These are phyloP conservation scores for Beauveria medogensis DNA, from an alignment of 2,329 filamentous ascomycete species.

Conservation along the genomic window DNA sequence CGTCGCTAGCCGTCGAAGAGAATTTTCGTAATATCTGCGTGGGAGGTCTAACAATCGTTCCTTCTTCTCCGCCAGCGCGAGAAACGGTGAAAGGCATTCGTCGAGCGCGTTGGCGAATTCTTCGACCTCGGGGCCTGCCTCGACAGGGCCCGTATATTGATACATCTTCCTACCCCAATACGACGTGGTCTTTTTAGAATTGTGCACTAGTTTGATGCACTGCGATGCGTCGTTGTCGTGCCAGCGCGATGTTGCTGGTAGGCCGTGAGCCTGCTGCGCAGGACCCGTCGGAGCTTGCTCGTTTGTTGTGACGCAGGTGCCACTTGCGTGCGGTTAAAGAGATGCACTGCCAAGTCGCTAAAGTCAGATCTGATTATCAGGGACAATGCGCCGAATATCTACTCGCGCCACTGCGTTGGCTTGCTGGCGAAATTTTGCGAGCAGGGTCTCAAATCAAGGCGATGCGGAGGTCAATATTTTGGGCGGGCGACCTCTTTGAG, in stretches of 20 bases:
- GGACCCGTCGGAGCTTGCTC: not conserved
- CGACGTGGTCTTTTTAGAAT: not conserved
- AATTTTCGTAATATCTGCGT: conserved; percentile 49
- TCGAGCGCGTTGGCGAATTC: conserved; percentile 78
- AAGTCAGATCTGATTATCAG: not conserved
- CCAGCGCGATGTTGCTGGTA: conserved; percentile 4
- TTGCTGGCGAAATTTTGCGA: not conserved
- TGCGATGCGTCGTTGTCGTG: not conserved
- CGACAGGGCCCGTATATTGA: conserved; percentile 31
- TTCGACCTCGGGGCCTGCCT: conserved; percentile 74
- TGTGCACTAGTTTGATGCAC: not conserved
- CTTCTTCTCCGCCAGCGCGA: conserved; percentile 46
- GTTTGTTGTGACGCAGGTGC: not conserved
- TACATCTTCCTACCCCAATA: not conserved
- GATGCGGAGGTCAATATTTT: not conserved
- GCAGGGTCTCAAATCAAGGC: no score
- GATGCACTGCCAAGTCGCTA: not conserved
- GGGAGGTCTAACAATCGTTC: conserved; percentile 59
- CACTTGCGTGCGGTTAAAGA: not conserved
- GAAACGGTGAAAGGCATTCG: conserved; percentile 51
- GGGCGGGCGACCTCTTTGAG: conserved; percentile 1
- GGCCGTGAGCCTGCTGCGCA: not conserved
- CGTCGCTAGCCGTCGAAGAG: conserved; percentile 27
- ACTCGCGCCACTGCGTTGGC: not conserved
- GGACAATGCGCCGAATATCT: not conserved